Percentiles rank a stretch among this genome's conserved stretches.
These are phyloP conservation scores for Vinca minor DNA, from an alignment of 257 asterid species.

Conservation along the genomic window DNA sequence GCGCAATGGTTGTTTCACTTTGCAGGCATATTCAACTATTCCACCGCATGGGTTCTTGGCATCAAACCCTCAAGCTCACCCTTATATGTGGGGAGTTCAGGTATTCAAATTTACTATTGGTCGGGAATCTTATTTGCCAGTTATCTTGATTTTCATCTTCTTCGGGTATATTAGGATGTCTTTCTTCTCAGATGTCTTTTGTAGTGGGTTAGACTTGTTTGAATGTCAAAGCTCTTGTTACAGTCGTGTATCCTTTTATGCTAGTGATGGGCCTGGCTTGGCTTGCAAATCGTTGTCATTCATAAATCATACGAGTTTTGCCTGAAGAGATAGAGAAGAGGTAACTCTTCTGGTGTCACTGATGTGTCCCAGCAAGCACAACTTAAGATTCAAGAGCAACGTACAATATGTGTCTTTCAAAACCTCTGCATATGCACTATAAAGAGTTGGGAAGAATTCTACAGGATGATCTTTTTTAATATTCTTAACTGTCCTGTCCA, in stretches of 20 bases:
- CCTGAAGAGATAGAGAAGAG: neutral
- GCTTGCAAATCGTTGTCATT: neutral
- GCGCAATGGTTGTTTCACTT: slow-evolving; percentile 13
- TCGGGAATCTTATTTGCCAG: neutral
- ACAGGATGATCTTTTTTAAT: neutral
- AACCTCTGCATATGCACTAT: neutral
- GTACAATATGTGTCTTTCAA: neutral
- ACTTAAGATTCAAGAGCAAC: neutral
- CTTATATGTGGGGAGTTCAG: slow-evolving; percentile 99
- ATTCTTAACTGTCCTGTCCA: too few species aligned
- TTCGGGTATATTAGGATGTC: neutral
- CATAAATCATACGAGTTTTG: neutral
- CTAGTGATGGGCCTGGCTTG: neutral
- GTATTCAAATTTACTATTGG: slow-evolving; percentile 26
- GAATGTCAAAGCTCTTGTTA: neutral
- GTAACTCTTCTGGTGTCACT: neutral
- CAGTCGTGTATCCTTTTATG: neutral
- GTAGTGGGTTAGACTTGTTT: neutral
- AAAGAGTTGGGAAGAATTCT: neutral
- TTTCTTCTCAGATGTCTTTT: neutral
- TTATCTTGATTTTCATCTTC: slow-evolving; percentile 4
- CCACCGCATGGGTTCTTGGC: slow-evolving; percentile 87
- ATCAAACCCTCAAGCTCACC: slow-evolving; percentile 81
- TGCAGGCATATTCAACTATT: slow-evolving; percentile 78
- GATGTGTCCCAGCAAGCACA: neutral